Evolutionary conservation across 192 early-diverging fungal species (phyloP).

Genomic region (Ramicandelaber brevisporus): DNA sequence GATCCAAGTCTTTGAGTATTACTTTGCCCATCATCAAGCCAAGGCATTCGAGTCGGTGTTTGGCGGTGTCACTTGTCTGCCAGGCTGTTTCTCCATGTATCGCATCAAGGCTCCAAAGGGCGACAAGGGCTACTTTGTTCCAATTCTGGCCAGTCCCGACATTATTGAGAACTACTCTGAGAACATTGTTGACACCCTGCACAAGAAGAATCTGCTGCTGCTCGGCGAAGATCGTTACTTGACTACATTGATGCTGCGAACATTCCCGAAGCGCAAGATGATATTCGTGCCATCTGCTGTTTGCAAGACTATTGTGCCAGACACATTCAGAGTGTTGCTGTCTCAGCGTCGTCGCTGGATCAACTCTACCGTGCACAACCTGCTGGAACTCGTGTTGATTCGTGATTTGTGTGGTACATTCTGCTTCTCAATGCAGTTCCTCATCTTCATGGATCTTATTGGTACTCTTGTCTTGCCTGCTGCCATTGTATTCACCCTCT

Average conservation of each 20-base stretch:
- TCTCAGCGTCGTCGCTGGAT: conserved; percentile 85
- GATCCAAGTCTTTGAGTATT: conserved; percentile 77
- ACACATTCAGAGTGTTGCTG: conserved; percentile 54
- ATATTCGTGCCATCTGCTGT: conserved; percentile 81
- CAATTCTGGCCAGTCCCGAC: conserved; percentile 58
- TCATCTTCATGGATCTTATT: conserved; percentile 82
- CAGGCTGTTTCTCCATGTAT: conserved; percentile 74
- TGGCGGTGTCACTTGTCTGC: conserved; percentile 61
- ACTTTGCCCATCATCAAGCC: conserved; percentile 55
- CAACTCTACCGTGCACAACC: conserved; percentile 83
- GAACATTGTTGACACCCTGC: conserved; percentile 65
- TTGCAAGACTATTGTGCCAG: conserved; percentile 79
- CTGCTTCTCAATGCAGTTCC: conserved; percentile 85
- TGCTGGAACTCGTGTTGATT: conserved; percentile 58
- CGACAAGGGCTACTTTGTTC: conserved; percentile 49
- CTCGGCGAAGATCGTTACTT: conserved; percentile 93
- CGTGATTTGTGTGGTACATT: conserved; percentile 71
- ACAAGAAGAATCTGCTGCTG: conserved; percentile 79
- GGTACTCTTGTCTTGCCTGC: conserved; percentile 83
- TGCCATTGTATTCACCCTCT: conserved; percentile 67
- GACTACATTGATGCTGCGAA: conserved; percentile 77
- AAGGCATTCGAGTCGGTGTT: conserved; percentile 73
- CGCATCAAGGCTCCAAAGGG: conserved; percentile 63
- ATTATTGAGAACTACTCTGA: conserved; percentile 66
- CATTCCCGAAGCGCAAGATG: conserved; percentile 86